These are phyloP conservation scores for Scedosporium apiospermum DNA, from an alignment of 2,329 filamentous ascomycete genomes.

Conservation along the genomic window DNA sequence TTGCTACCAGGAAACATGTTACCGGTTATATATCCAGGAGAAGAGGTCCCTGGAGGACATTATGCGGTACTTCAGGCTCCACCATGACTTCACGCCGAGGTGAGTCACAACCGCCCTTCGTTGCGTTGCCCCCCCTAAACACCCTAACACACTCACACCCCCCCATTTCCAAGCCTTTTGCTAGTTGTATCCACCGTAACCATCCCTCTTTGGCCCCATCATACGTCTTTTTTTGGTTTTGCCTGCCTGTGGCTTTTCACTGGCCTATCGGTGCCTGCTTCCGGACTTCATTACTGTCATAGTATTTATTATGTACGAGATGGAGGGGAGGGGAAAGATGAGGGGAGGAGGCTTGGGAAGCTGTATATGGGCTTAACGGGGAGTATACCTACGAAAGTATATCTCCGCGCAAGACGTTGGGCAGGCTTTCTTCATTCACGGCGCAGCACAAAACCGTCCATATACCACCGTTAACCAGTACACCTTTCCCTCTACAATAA, in stretches of 20 bases:
- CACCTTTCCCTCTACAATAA: neutral
- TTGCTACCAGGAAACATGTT: conserved; percentile 30
- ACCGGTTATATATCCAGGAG: conserved; percentile 66
- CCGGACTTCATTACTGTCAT: neutral
- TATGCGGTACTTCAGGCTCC: conserved; percentile 57
- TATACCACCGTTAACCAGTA: neutral
- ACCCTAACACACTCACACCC: neutral
- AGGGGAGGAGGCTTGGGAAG: neutral
- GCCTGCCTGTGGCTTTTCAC: neutral
- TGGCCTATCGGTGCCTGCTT: neutral
- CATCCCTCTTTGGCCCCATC: neutral
- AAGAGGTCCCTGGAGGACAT: conserved; percentile 65
- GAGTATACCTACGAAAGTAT: neutral
- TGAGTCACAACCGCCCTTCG: conserved; percentile 26
- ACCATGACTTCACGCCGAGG: conserved; percentile 62
- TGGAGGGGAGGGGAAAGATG: neutral
- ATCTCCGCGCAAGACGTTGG: neutral
- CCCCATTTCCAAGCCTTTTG: conserved; percentile 2
- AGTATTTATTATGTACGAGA: neutral
- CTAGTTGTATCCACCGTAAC: conserved; percentile 2
- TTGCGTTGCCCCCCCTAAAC: conserved; percentile 4
- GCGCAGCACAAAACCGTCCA: neutral
- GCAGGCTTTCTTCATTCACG: neutral
- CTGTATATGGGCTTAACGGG: neutral
- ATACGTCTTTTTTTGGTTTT: neutral